Evolutionary conservation across 768 basidiomycete species (phyloP).

Genomic region (Coprinopsis marcescibilis): DNA sequence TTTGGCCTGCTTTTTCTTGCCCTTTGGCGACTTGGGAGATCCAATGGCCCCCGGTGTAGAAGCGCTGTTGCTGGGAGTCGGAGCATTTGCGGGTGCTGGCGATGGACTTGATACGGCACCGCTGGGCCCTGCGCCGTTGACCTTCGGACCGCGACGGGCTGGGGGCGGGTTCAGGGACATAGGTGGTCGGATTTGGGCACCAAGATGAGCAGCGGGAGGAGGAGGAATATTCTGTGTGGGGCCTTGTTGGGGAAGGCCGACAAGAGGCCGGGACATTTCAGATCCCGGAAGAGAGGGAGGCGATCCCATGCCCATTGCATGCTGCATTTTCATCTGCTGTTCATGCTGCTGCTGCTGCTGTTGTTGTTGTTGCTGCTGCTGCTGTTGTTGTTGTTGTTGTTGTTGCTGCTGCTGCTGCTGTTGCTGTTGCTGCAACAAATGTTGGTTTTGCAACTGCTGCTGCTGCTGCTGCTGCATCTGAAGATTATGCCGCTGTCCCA

Average conservation of each 20-base stretch:
- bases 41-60: slow-evolving; percentile 50
- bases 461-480: slow-evolving; percentile 14
- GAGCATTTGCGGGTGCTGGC: slow-evolving; percentile 30
- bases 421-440: slow-evolving; percentile 11
- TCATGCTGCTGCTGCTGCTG: slow-evolving; percentile 11
- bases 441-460: slow-evolving; percentile 16
- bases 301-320: too few species aligned
- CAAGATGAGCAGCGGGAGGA: slow-evolving; percentile 14
- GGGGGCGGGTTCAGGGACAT: slow-evolving; percentile 22
- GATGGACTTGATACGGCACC: slow-evolving; percentile 41
- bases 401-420: slow-evolving; percentile 8
- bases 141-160: slow-evolving; percentile 8
- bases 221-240: slow-evolving; percentile 10
- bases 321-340: neutral
- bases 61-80: slow-evolving; percentile 39
- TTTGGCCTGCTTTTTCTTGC: slow-evolving; percentile 38
- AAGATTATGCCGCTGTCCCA: slow-evolving; percentile 16
- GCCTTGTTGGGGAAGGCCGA: neutral
- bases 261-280: neutral
- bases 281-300: slow-evolving; percentile 1
- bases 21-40: slow-evolving; percentile 70
- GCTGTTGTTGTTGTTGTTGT: slow-evolving; percentile 10
- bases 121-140: slow-evolving; percentile 7
- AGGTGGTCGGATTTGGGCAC: slow-evolving; percentile 17
- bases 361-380: slow-evolving; percentile 15